Base-by-base conservation (phyloP, 805 yeast genomes). In the Sugiyamaella valdiviana region DNA sequence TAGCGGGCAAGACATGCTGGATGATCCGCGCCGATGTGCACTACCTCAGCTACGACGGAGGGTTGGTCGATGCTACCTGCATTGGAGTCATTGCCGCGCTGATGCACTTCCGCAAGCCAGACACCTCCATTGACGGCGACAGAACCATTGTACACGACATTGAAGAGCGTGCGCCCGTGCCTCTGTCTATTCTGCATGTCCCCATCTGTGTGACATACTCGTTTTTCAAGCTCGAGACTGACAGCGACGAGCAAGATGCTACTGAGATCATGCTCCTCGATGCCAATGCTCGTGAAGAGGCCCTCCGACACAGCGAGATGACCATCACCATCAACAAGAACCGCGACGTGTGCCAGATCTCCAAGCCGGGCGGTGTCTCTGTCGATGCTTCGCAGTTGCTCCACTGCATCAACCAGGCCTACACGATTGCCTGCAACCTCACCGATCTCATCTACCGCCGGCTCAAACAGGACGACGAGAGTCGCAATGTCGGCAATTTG, bases 1-100 rank as follows among this genome's bases (percentile, higher is more conserved):
- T 85, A 19, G 95, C 96, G 0, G 98, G 97, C 1, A 76, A 80
- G 46, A 83, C 87, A 55, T 89, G 95, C 62, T 93, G 99, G 99
- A 75, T 81, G 48, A 73, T 93, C 10, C 76, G 95, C 50, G 97
- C 95, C 0, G 97, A 90, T 62, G 79, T 93, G 15, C 95, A 89
- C 61, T 85, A 86, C 58, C 67, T 93, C 49, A 84, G 89, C 62
- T 88, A 80, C 61, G 99, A 93, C 66, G 99, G 99, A 38, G 95
- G 95, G 16, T 76, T 93, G 42, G 82, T 90, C 37, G 99, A 93
- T 65, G 85, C 88, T 5, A 83, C 91, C 38, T 86, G 96, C 67
- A 74, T 89, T 48, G 98, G 93, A 0, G 96, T 88, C 6, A 83
- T 88, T 76, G 78, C 91, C 6, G 95, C 86, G 0, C 71, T 93